phyloP scores from a whole-genome alignment of 805 yeast genomes.

The Cyberlindnera bimundalis region DNA sequence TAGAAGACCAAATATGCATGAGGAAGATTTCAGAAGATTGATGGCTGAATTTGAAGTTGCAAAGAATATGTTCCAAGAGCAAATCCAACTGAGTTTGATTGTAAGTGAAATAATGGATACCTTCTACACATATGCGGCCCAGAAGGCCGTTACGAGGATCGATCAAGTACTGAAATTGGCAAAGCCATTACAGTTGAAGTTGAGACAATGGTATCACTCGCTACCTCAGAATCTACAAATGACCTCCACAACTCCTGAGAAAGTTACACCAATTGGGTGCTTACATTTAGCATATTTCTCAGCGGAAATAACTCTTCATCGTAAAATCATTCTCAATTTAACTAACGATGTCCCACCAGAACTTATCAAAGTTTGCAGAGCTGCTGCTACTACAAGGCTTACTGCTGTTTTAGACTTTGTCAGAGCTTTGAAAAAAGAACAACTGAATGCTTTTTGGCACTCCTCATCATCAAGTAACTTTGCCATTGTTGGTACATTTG shows the following conservation, averaged over 20 bases:
- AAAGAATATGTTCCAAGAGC: slow-evolving; percentile 60
- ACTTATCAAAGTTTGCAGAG: slow-evolving; percentile 64
- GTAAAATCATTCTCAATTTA: slow-evolving; percentile 64
- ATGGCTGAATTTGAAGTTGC: slow-evolving; percentile 64
- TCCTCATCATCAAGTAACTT: slow-evolving; percentile 75
- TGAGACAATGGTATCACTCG: slow-evolving; percentile 76
- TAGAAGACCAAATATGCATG: slow-evolving; percentile 19
- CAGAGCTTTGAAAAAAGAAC: slow-evolving; percentile 69
- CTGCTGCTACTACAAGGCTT: slow-evolving; percentile 81
- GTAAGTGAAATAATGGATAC: slow-evolving; percentile 68
- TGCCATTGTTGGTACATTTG: slow-evolving; percentile 83
- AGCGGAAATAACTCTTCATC: slow-evolving; percentile 81
- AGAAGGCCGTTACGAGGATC: slow-evolving; percentile 51
- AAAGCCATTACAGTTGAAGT: slow-evolving; percentile 71
- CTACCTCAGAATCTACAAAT: slow-evolving; percentile 62
- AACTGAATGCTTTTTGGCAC: slow-evolving; percentile 88
- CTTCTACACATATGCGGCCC: slow-evolving; percentile 69
- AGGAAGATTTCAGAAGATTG: slow-evolving; percentile 19
- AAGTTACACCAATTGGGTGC: slow-evolving; percentile 70
- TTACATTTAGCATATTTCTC: slow-evolving; percentile 85
- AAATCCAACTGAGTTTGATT: slow-evolving; percentile 63
- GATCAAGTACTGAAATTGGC: slow-evolving; percentile 71
- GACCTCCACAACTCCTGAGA: slow-evolving; percentile 54
- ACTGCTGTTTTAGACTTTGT: slow-evolving; percentile 60
- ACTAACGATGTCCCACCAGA: slow-evolving; percentile 45